Base-by-base conservation (phyloP, 768 basidiomycete genomes). In the Trametes cubensis region DNA sequence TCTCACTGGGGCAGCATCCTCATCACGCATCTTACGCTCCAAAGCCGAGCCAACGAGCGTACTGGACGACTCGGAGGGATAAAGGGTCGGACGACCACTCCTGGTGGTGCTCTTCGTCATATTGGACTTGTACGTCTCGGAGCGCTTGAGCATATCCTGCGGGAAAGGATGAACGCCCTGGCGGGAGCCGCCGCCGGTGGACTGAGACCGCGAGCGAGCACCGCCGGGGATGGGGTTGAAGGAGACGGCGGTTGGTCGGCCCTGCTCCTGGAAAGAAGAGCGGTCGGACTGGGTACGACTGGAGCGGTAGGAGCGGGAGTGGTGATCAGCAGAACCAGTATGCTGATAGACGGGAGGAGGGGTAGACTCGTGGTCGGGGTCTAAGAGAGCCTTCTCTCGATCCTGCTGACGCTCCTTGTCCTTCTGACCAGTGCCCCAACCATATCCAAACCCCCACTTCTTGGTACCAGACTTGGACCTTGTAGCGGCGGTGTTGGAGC, bases 1-100 rank as follows among this genome's bases (percentile, higher is more conserved):
- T 41, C 73, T 78, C 61, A 81, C 81, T 54, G 77, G 75, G 42
- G 84, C 76, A 3, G 82, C 79, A 30, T 86, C 87, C 25, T 58
- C 75, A 60, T 90, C 88, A 52, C 81, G 81, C 47, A 88, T 75
- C 75, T 92, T 92, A 67, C 89, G 83, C 60, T 89, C 85, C 51
- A 80, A 75, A 0, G 87, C 87, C 18, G 87, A 89, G 3, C 89
- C 89, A n/a, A 92, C 83, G 28, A 92, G 83, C 1, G 89, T 92
- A 64, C 82, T 84, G 1, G 83, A 78, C 2, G 90, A 90, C 65
- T 90, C 87, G 23, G 81, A 83, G n/a, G 84, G 79, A 30, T 79
- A 74, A 17, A 79, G 54, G 25, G 71, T 73, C 26, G 82, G 79
- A 5, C 81, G 79, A 23, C 63, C 55, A 47, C 63, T 57, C 18